phyloP scores from a whole-genome alignment of 208 protist genomes.

The Trypanosoma platydactyli region DNA sequence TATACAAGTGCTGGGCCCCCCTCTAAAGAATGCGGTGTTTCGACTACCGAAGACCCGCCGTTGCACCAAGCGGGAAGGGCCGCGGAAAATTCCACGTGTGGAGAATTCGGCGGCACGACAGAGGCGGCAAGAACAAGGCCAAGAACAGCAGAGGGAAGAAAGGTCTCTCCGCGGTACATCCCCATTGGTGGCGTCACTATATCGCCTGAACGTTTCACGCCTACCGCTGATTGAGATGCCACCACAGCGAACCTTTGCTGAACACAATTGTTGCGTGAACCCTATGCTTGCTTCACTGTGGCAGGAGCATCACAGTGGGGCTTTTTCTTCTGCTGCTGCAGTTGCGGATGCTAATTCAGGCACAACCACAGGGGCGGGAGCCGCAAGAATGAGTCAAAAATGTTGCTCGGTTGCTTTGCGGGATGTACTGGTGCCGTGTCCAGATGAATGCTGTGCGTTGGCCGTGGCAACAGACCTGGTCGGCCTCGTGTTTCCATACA shows the following conservation, averaged over 20 bases:
- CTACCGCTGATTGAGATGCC: constrained; percentile 15
- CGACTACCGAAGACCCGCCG: constrained; percentile 10
- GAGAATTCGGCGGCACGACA: constrained; percentile 3
- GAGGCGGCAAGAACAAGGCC: background rate
- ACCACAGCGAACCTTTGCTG: constrained; percentile 15
- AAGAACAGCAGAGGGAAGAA: background rate
- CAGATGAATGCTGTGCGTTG: constrained; percentile 11
- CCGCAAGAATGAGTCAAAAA: background rate
- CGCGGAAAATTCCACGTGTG: constrained; percentile 8
- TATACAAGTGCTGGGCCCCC: constrained; percentile 66
- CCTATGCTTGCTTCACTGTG: constrained; percentile 13
- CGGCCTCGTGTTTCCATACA: constrained; percentile 24
- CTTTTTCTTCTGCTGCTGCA: background rate
- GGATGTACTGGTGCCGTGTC: background rate
- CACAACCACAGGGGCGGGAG: background rate
- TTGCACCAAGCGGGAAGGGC: background rate
- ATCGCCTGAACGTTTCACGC: constrained; percentile 30
- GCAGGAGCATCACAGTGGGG: constrained; percentile 7
- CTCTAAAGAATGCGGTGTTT: constrained; percentile 30
- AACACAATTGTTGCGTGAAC: background rate
- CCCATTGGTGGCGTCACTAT: constrained; percentile 7
- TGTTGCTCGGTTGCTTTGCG: constrained; percentile 7
- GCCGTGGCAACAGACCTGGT: constrained; percentile 7
- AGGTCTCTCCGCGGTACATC: background rate
- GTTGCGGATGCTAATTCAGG: background rate